Conservation (phyloP, 2,329 filamentous ascomycete genomes). For the Blumeria graminis region DNA sequence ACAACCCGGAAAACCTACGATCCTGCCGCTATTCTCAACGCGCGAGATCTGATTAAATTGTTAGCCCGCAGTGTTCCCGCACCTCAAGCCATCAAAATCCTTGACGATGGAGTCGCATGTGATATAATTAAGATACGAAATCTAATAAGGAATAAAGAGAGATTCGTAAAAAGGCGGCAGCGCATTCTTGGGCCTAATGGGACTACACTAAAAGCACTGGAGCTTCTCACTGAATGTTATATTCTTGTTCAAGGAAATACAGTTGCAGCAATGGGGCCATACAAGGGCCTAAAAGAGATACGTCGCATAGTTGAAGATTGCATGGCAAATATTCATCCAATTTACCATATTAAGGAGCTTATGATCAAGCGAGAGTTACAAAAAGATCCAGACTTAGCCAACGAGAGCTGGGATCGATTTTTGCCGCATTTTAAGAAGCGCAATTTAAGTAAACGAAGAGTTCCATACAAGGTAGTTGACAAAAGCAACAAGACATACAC, state of each 20-base stretch:
- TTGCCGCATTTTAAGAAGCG: conserved; percentile 93
- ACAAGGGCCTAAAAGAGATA: conserved; percentile 81
- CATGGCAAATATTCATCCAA: conserved; percentile 81
- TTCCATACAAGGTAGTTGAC: conserved; percentile 69
- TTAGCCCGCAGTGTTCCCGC: conserved; percentile 78
- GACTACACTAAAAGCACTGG: conserved; percentile 78
- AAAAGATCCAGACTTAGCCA: conserved; percentile 65
- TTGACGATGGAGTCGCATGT: conserved; percentile 76
- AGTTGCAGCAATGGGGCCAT: conserved; percentile 74
- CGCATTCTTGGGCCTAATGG: conserved; percentile 79
- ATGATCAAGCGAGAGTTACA: conserved; percentile 87
- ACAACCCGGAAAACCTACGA: conserved; percentile 83
- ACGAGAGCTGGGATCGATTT: conserved; percentile 90
- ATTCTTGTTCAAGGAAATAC: conserved; percentile 94
- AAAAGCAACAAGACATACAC: conserved; percentile 91
- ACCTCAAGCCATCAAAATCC: conserved; percentile 78
- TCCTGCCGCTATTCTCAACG: conserved; percentile 78
- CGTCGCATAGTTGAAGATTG: conserved; percentile 78
- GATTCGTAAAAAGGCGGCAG: conserved; percentile 86
- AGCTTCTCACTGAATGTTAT: conserved; percentile 76
- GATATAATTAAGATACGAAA: conserved; percentile 92
- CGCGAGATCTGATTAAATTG: conserved; percentile 81
- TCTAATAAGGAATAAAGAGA: conserved; percentile 77
- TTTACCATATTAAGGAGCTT: conserved; percentile 82
- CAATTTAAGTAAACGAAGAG: conserved; percentile 59